Evolutionary conservation across 2,329 filamentous ascomycete genomes (phyloP).

Genomic region (Pseudocercospora ulei): DNA sequence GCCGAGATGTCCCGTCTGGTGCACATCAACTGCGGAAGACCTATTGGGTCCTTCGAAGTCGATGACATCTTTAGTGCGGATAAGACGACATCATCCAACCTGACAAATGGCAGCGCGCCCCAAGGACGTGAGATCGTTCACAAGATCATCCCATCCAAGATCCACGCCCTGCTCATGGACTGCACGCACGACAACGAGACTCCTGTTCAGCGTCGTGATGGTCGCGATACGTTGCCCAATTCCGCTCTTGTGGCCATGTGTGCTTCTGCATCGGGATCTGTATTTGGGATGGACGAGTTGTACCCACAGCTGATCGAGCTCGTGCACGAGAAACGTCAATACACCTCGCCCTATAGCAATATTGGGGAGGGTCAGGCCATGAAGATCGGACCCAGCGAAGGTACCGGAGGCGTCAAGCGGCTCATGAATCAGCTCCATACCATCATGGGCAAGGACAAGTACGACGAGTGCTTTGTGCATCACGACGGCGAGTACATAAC

Average conservation of each 20-base stretch:
- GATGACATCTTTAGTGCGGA: slow-evolving; percentile 66
- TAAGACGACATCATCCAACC: slow-evolving; percentile 31
- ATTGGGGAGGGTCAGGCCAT: slow-evolving; percentile 39
- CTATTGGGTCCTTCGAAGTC: slow-evolving; percentile 95
- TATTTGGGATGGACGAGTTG: slow-evolving; percentile 96
- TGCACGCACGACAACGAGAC: slow-evolving; percentile 98
- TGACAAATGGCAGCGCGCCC: slow-evolving; percentile 30
- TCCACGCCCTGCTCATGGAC: slow-evolving; percentile 96
- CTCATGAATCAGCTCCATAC: slow-evolving; percentile 90
- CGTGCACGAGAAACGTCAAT: slow-evolving; percentile 76
- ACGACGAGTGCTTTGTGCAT: slow-evolving; percentile 91
- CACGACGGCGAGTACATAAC: slow-evolving; percentile 95
- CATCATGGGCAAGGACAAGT: slow-evolving; percentile 88
- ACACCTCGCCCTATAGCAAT: slow-evolving; percentile 65
- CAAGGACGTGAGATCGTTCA: slow-evolving; percentile 57
- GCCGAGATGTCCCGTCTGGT: slow-evolving; percentile 85
- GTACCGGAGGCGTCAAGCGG: slow-evolving; percentile 85
- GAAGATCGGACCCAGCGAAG: slow-evolving; percentile 60
- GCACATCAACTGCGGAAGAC: slow-evolving; percentile 82
- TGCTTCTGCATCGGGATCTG: slow-evolving; percentile 83
- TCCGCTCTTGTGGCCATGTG: slow-evolving; percentile 95
- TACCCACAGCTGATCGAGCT: slow-evolving; percentile 90
- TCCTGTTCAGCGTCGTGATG: slow-evolving; percentile 88
- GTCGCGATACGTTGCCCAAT: slow-evolving; percentile 85
- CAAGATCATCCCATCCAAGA: slow-evolving; percentile 73